Evolutionary conservation across 345 rosid species (phyloP).

Genomic region (Angophora floribunda): DNA sequence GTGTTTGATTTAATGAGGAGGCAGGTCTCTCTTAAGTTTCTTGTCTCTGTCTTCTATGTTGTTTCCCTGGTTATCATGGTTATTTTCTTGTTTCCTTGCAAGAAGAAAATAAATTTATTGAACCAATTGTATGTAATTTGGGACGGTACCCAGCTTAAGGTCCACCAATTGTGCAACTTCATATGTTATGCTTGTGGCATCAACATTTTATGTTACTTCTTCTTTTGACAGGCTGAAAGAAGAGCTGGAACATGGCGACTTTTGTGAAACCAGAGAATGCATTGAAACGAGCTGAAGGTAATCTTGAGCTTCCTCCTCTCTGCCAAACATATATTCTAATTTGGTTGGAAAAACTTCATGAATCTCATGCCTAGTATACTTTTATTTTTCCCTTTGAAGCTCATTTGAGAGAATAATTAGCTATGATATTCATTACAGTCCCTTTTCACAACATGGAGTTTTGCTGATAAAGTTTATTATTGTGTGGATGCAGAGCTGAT

Average conservation of each 20-base stretch:
- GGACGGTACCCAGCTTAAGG: neutral
- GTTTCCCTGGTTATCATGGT: neutral
- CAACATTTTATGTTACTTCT: neutral
- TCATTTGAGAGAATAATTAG: neutral
- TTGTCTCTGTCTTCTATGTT: neutral
- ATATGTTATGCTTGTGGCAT: neutral
- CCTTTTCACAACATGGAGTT: neutral
- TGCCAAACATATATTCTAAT: neutral
- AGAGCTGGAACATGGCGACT: conserved; percentile 37
- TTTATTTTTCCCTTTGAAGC: neutral
- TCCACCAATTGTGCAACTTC: neutral
- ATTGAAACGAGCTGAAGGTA: conserved; percentile 90
- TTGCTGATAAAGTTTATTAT: neutral
- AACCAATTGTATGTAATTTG: neutral
- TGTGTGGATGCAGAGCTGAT: conserved; percentile 54
- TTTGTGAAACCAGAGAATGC: conserved; percentile 92
- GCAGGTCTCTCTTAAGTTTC: neutral
- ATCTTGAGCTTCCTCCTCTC: neutral
- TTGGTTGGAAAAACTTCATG: neutral
- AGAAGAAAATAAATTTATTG: neutral
- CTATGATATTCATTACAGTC: neutral
- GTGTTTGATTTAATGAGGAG: neutral
- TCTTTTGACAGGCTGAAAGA: neutral
- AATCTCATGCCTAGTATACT: neutral
- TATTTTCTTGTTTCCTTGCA: neutral